These are phyloP conservation scores for Rhodotorula diobovata DNA, from an alignment of 768 basidiomycete species.

Conservation along the genomic window DNA sequence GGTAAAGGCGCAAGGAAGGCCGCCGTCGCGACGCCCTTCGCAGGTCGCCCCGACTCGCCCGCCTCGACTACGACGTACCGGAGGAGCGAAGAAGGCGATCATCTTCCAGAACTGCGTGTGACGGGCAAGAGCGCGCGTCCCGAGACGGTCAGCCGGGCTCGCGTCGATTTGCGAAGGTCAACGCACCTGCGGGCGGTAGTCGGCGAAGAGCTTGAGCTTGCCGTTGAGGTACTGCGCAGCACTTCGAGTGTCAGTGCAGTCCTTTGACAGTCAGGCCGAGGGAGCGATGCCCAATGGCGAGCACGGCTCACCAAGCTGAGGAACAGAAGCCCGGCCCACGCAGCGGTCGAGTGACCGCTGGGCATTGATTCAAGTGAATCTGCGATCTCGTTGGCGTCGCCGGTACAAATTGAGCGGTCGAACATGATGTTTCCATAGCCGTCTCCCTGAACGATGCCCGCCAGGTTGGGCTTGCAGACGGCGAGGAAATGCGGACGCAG, in stretches of 20 bases:
- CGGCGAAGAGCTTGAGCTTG: slow-evolving; percentile 59
- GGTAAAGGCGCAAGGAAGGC: too few relatives aligned
- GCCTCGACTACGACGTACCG: slow-evolving; percentile 39
- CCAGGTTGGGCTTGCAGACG: slow-evolving; percentile 53
- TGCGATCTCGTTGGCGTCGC: slow-evolving; percentile 57
- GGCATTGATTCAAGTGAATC: slow-evolving; percentile 57
- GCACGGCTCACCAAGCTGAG: slow-evolving; percentile 43
- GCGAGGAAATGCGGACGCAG: slow-evolving; percentile 56
- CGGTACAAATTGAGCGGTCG: slow-evolving; percentile 56
- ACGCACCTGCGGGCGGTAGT: slow-evolving; percentile 54
- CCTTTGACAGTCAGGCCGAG: slow-evolving; percentile 43
- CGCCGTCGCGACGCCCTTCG: too few relatives aligned
- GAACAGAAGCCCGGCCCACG: slow-evolving; percentile 57
- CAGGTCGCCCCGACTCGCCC: too few relatives aligned
- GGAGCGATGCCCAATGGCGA: neutral
- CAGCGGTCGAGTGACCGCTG: slow-evolving; percentile 59
- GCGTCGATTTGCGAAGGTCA: neutral
- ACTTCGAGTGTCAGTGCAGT: neutral
- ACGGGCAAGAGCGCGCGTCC: too few relatives aligned
- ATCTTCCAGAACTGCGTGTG: slow-evolving; percentile 57
- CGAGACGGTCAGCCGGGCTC: neutral
- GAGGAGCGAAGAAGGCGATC: slow-evolving; percentile 57
- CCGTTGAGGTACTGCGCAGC: slow-evolving; percentile 48
- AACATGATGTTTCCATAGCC: slow-evolving; percentile 57
- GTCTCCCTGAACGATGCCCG: slow-evolving; percentile 47